These are phyloP conservation scores for Whalleya microplaca DNA, from an alignment of 2,329 filamentous ascomycete species.

Conservation along the genomic window DNA sequence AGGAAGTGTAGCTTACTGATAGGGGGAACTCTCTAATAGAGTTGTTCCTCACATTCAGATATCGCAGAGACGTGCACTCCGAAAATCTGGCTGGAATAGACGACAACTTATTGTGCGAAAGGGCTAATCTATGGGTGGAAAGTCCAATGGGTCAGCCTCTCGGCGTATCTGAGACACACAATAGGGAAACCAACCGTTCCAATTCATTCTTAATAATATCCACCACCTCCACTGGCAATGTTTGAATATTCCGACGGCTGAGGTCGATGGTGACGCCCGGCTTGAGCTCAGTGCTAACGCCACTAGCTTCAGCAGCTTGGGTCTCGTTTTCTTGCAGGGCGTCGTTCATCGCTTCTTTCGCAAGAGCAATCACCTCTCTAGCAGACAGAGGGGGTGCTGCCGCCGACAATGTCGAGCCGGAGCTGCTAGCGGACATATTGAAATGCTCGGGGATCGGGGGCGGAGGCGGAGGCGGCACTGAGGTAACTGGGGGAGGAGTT, in stretches of 20 bases:
- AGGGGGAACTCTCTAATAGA: constrained; percentile 66
- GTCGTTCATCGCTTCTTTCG: constrained; percentile 68
- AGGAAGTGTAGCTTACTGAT: constrained; percentile 47
- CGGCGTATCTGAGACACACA: neutral
- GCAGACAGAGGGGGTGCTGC: constrained; percentile 59
- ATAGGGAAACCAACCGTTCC: constrained; percentile 60
- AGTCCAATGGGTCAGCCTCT: constrained; percentile 24
- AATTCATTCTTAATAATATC: constrained; percentile 75
- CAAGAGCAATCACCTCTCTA: constrained; percentile 66
- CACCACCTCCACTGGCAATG: constrained; percentile 73
- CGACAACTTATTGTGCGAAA: constrained; percentile 78
- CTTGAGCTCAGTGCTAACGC: constrained; percentile 63
- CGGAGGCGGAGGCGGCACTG: constrained; percentile 47
- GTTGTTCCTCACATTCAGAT: constrained; percentile 81
- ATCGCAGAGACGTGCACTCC: constrained; percentile 77
- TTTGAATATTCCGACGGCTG: constrained; percentile 74
- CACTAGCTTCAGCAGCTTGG: constrained; percentile 63
- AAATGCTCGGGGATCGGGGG: constrained; percentile 55
- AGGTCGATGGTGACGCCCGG: constrained; percentile 79
- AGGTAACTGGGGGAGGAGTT: constrained; percentile 33
- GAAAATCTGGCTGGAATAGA: constrained; percentile 72
- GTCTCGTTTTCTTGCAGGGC: constrained; percentile 68
- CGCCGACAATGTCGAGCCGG: constrained; percentile 52
- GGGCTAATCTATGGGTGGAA: constrained; percentile 61
- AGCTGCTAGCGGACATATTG: constrained; percentile 33